Percentiles rank a stretch among this genome's conserved stretches.
phyloP scores from a whole-genome alignment of 495 filamentous ascomycete genomes.

The Penicillium goetzii region DNA sequence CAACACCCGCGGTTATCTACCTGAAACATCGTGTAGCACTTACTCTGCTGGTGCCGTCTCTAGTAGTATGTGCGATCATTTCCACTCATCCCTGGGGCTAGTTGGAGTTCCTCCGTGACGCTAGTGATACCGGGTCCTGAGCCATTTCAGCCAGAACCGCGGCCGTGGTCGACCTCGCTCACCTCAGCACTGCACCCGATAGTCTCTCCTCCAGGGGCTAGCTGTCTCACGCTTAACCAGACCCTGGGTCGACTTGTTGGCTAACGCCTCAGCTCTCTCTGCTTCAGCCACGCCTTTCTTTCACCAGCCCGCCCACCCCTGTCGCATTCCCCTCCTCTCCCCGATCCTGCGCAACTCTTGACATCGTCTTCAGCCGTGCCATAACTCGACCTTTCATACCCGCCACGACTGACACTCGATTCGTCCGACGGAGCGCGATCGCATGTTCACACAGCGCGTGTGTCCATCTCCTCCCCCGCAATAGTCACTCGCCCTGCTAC shows the following conservation, averaged over 20 bases:
- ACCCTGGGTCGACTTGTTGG: slow-evolving; percentile 10
- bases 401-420: not conserved
- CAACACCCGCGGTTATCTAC: slow-evolving; percentile 34
- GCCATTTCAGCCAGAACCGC: slow-evolving; percentile 17
- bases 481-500: not conserved
- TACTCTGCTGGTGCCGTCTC: not conserved
- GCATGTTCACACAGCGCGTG: not conserved
- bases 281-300: slow-evolving; percentile 32
- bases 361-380: slow-evolving; percentile 5
- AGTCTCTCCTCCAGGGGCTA: not conserved
- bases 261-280: slow-evolving; percentile 21
- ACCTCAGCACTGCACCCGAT: slow-evolving; percentile 17
- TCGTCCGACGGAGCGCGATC: slow-evolving; percentile 4
- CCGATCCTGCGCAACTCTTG: slow-evolving; percentile 19
- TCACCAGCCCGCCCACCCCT: slow-evolving; percentile 27
- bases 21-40: slow-evolving; percentile 33
- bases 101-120: not conserved
- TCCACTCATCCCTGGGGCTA: slow-evolving; percentile 12
- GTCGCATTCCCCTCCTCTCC: slow-evolving; percentile 26
- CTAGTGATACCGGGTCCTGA: not conserved
- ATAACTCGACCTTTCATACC: not conserved
- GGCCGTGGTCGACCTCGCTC: slow-evolving; percentile 7
- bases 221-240: slow-evolving; percentile 28
- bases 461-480: not conserved
- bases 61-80: slow-evolving; percentile 21